Conservation (phyloP, 495 filamentous ascomycete species). For the Penicillium waksmanii region DNA sequence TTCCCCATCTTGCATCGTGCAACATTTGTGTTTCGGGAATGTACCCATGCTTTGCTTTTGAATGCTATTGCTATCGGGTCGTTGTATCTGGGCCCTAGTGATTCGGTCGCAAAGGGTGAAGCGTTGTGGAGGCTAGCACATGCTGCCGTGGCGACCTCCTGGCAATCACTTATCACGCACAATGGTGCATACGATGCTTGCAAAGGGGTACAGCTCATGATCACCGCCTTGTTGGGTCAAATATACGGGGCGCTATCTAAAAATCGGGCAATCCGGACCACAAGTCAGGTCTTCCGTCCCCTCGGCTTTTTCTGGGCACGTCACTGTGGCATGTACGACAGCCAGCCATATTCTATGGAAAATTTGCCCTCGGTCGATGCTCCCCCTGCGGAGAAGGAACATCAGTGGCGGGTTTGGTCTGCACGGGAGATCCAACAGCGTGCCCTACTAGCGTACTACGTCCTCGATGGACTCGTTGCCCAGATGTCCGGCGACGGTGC, state of each 20-base stretch:
- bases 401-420: conserved; percentile 49
- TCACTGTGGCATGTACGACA: conserved; percentile 50
- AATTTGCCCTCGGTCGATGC: conserved; percentile 40
- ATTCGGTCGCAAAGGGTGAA: conserved; percentile 51
- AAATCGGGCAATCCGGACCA: conserved; percentile 49
- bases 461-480: conserved; percentile 51
- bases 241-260: conserved; percentile 53
- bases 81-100: conserved; percentile 50
- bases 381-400: conserved; percentile 40
- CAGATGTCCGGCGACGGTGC: conserved; percentile 50
- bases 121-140: conserved; percentile 52
- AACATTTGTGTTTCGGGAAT: conserved; percentile 55
- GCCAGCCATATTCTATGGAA: conserved; percentile 40
- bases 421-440: conserved; percentile 53
- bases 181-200: conserved; percentile 50
- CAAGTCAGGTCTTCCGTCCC: conserved; percentile 52
- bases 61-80: conserved; percentile 56
- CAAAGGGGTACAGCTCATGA: conserved; percentile 50
- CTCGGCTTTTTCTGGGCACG: conserved; percentile 55
- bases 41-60: conserved; percentile 48
- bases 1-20: conserved; percentile 53
- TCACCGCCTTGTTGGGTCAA: conserved; percentile 51
- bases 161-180: conserved; percentile 53
- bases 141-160: conserved; percentile 53
- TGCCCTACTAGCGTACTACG: conserved; percentile 50